Evolutionary conservation across 345 rosid genomes (phyloP), one percentile per base, ranked within the genome.

Genomic region (Zanthoxylum bungeanum): DNA sequence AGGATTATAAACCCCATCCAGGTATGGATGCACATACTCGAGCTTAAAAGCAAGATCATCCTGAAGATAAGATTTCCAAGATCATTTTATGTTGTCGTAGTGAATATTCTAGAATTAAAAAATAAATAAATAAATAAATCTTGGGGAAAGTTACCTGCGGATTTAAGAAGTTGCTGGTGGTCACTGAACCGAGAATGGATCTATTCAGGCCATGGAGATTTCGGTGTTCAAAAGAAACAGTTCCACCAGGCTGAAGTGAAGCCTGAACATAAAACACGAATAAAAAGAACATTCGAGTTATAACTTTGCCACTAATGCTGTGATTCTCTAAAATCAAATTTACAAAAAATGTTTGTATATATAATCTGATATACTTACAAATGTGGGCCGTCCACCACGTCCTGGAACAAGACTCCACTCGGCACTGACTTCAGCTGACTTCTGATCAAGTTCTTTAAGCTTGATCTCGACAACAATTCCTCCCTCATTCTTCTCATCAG

Each of bases 391-490:
- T 61, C 99, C 99, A 82, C 99, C 98, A 24, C 88, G 97, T 62
- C 98, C 99, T 75, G 99, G 98, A 75, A 96, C 97, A 78, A 96
- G 89, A 80, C 93, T 96, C 99, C 99, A 96, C 70, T 96, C 99
- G 0, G 97, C 87, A 78, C 96, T 91, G 71, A 93, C 97, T 91
- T 96, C 99, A 82, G 99, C 99, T 44, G 97, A 92, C 79, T 91
- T 95, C 74, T 89, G 98, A 68, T 96, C 98, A 24, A 96, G 83
- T 79, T 96, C 99, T 78, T 96, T 93, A 39, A 96, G 95, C 79
- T 93, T 96, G 72, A 96, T 91, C 87, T 96, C 99, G 51, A 96
- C 99, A 75, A 93, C 80, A 67, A 96, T 96, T 66, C 98, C 98
- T 56, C 94, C 99, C 73, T 96, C 99, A 34, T 83, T 91, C 87